A percentile compares a stretch with the other conserved stretches of the same genome.
These are phyloP conservation scores for Hansenula anomala DNA, from an alignment of 1,139 yeast genomes.

Conservation along the genomic window DNA sequence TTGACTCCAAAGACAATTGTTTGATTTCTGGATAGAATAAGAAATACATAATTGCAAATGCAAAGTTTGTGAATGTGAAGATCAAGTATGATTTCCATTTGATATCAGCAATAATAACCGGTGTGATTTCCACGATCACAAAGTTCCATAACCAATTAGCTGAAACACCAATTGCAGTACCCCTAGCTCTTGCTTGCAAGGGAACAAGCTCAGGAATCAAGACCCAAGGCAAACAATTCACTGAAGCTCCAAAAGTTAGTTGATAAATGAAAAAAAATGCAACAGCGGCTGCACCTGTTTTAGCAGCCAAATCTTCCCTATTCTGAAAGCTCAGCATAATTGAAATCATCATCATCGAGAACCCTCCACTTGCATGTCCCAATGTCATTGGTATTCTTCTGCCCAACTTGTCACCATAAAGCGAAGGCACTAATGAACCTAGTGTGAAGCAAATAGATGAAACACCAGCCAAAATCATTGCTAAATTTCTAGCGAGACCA, in stretches of 20 bases:
- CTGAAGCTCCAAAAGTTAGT: conserved; percentile 34
- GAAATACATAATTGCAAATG: conserved; percentile 54
- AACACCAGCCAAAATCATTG: conserved; percentile 61
- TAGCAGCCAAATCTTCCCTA: conserved; percentile 24
- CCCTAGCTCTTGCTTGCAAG: conserved; percentile 37
- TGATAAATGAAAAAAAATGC: conserved; percentile 43
- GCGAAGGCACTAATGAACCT: conserved; percentile 59
- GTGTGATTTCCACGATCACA: conserved; percentile 45
- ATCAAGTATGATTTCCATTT: conserved; percentile 39
- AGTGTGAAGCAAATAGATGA: conserved; percentile 58
- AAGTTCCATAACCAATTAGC: conserved; percentile 49
- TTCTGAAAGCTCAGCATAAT: conserved; percentile 27
- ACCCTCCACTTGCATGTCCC: conserved; percentile 38
- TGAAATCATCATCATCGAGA: conserved; percentile 31
- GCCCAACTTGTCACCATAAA: conserved; percentile 56
- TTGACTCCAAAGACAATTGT: conserved; percentile 57
- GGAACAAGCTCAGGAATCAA: conserved; percentile 42
- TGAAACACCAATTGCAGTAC: conserved; percentile 41
- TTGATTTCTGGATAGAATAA: conserved; percentile 69
- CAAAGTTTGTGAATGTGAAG: conserved; percentile 34
- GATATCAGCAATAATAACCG: conserved; percentile 36
- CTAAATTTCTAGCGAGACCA: conserved; percentile 43
- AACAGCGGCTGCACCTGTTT: conserved; percentile 50
- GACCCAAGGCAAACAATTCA: conserved; percentile 39
- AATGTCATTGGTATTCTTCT: conserved; percentile 36